Evolutionary conservation across 345 rosid genomes (phyloP).

Genomic region (Eucalyptus grandis): DNA sequence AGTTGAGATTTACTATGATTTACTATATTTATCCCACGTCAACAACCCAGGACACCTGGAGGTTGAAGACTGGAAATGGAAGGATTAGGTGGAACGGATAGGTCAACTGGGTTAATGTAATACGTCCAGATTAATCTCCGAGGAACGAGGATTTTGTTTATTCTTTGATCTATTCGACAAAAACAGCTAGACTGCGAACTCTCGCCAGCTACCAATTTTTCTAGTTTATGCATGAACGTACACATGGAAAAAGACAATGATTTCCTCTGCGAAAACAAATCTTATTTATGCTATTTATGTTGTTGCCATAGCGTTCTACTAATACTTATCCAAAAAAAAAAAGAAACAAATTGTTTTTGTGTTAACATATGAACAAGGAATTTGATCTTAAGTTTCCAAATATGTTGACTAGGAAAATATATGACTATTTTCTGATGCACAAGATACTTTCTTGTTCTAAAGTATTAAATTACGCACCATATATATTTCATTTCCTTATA

Average conservation of each 20-base stretch:
- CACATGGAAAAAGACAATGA: neutral
- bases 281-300: neutral
- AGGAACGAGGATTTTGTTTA: neutral
- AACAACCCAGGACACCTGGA: too few relatives aligned
- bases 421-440: neutral
- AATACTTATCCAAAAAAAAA: neutral
- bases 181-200: neutral
- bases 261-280: neutral
- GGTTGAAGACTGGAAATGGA: neutral
- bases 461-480: neutral
- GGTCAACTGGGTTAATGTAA: neutral
- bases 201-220: neutral
- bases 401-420: neutral
- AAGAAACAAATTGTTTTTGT: too few relatives aligned
- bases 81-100: neutral
- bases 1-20: neutral
- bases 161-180: neutral
- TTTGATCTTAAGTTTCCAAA: neutral
- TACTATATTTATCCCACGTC: too few relatives aligned
- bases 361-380: neutral
- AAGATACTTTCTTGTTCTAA: neutral
- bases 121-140: neutral
- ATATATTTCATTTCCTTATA: neutral
- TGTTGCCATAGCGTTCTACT: neutral
- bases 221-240: neutral